Conservation (phyloP, 2,329 filamentous ascomycete species). For the Cadophora sp. region DNA sequence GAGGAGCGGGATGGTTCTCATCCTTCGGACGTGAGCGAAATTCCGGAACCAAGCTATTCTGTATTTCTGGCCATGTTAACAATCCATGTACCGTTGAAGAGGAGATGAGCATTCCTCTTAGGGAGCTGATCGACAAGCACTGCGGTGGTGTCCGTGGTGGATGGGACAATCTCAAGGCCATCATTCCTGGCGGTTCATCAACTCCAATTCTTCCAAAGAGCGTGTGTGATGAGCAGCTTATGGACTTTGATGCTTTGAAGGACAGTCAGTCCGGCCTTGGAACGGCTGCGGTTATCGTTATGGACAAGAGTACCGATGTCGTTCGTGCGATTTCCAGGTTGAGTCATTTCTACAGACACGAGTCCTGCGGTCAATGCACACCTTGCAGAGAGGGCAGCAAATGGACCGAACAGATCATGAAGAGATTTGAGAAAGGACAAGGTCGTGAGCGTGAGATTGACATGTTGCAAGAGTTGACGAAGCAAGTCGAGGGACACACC, state of each 20-base stretch:
- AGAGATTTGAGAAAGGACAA: slow-evolving; percentile 90
- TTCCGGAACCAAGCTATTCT: slow-evolving; percentile 96
- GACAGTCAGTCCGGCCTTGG: slow-evolving; percentile 97
- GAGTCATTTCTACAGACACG: slow-evolving; percentile 97
- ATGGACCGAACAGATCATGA: slow-evolving; percentile 99
- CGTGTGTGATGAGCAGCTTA: slow-evolving; percentile 92
- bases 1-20: slow-evolving; percentile 92
- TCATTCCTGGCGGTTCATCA: slow-evolving; percentile 96
- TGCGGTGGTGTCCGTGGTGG: slow-evolving; percentile 95
- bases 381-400: slow-evolving; percentile 99
- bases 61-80: slow-evolving; percentile 98
- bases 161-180: slow-evolving; percentile 95
- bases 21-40: slow-evolving; percentile 95
- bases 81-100: slow-evolving; percentile 98
- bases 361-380: slow-evolving; percentile 97
- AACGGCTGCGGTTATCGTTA: slow-evolving; percentile 96
- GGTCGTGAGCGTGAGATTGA: slow-evolving; percentile 93
- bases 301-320: slow-evolving; percentile 98
- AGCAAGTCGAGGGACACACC: slow-evolving; percentile 99
- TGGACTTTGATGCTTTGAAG: slow-evolving; percentile 99
- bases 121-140: slow-evolving; percentile 97
- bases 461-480: slow-evolving; percentile 98
- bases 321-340: slow-evolving; percentile 92
- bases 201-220: slow-evolving; percentile 92
- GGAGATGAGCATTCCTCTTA: slow-evolving; percentile 97